Base-by-base conservation (phyloP, 345 rosid genomes). In the Theobroma cacao region DNA sequence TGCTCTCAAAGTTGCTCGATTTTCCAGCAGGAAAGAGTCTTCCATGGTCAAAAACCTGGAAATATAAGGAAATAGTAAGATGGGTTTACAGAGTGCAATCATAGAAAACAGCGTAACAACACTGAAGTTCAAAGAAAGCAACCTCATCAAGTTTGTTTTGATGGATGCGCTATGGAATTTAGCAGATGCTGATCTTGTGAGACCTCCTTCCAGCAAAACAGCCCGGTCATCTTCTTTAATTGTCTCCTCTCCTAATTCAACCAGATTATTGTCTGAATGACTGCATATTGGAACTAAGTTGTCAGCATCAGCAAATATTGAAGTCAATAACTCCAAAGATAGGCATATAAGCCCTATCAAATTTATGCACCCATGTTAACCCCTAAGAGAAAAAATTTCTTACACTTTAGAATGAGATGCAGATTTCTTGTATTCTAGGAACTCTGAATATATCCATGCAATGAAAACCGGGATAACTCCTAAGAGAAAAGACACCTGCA, bases 371-470 rank as follows among this genome's bases (percentile, higher is more conserved):
- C 71, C 12, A 30, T 31, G 53, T 28, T 6, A 71, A 60, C 60
- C 48, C 38, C 74, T 13, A 24, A 45, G 47, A 33, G 22, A 79
- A 58, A 76, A 33, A 69, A 85, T 33, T 33, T 33, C 98, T 89
- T 90, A 97, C 99, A 88, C 93, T 90, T 97, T 97, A 38, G 86
- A 63, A 56, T 84, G 88, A 60, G 89, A 80, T 43, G 87, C 78
- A 26, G 84, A 75, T 83, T 87, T 97, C 84, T 84, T 93, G 82
- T 79, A 85, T 66, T 92, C 98, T 79, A 94, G 83, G 53, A 89
- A 81, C 88, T 96, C 99, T 14, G 99, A 89, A 84, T 92, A 96
- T 76, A 92, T 81, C 98, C 99, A 97, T 65, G 96, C 93, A 11
- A 94, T 75, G 81, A 93, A 87, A 63, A 94, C 81, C 12, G 99